Percentiles rank a stretch among this genome's conserved stretches.
phyloP scores from a whole-genome alignment of 140 eudicot genomes.

The Oenanthe javanica region DNA sequence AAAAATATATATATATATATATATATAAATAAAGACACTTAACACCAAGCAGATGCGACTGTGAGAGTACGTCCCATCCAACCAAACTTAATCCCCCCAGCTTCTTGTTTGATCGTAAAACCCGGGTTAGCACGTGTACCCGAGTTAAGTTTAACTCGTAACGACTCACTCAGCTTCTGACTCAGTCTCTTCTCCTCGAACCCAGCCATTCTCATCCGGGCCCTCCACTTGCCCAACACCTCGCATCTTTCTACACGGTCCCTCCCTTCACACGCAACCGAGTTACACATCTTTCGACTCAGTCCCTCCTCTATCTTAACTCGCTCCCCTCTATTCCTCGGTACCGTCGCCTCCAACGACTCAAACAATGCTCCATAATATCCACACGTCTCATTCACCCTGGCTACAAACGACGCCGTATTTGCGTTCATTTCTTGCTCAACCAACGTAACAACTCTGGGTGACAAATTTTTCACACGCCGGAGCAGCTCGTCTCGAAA shows the following conservation, averaged over 20 bases:
- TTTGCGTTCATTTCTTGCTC: slow-evolving; percentile 81
- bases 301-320: slow-evolving; percentile 72
- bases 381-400: slow-evolving; percentile 60
- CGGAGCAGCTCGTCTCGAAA: slow-evolving; percentile 78
- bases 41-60: slow-evolving; percentile 90
- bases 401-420: slow-evolving; percentile 67
- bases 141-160: slow-evolving; percentile 45
- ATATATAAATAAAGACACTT: neutral
- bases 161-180: slow-evolving; percentile 41
- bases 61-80: slow-evolving; percentile 88
- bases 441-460: slow-evolving; percentile 65
- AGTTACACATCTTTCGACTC: slow-evolving; percentile 73
- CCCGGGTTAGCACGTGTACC: slow-evolving; percentile 80
- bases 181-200: slow-evolving; percentile 40
- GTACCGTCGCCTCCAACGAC: slow-evolving; percentile 58
- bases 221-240: slow-evolving; percentile 98
- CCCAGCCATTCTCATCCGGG: slow-evolving; percentile 98
- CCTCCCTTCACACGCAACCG: slow-evolving; percentile 97
- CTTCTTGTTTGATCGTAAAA: slow-evolving; percentile 49
- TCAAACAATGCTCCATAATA: slow-evolving; percentile 72
- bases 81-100: slow-evolving; percentile 76
- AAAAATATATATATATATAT: neutral
- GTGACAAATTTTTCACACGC: slow-evolving; percentile 66
- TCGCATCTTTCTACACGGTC: slow-evolving; percentile 94
- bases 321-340: slow-evolving; percentile 50